A percentile compares a stretch with the other conserved stretches of the same genome.
Conservation (phyloP, 768 basidiomycete genomes). For the Cubamyces lactineus region DNA sequence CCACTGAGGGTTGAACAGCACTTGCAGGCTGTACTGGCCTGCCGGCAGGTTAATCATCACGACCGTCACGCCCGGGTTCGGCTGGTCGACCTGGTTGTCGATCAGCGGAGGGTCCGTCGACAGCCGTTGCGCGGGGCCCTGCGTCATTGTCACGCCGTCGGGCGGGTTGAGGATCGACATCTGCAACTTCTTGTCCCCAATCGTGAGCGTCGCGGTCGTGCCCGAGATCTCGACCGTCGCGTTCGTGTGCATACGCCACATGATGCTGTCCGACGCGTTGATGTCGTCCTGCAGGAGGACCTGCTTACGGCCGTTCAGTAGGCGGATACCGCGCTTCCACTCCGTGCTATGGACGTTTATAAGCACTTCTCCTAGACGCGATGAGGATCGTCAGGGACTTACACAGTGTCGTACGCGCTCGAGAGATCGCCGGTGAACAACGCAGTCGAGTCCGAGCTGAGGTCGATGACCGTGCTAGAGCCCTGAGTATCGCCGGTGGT, state of each 20-base stretch:
- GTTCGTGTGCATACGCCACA: conserved; percentile 98
- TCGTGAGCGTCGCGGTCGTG: conserved; percentile 71
- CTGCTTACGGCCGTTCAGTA: conserved; percentile 83
- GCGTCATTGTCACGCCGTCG: conserved; percentile 65
- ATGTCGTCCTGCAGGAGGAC: conserved; percentile 95
- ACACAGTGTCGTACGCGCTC: conserved; percentile 76
- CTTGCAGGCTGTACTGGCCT: conserved; percentile 77
- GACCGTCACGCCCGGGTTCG: conserved; percentile 80
- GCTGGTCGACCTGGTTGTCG: conserved; percentile 60
- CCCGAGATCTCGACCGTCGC: conserved; percentile 72
- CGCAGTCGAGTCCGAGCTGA: conserved; percentile 71
- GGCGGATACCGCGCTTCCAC: conserved; percentile 82
- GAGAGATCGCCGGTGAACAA: conserved; percentile 81
- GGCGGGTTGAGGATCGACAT: conserved; percentile 72
- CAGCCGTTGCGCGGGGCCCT: conserved; percentile 56
- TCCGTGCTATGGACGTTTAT: conserved; percentile 50
- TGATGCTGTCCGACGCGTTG: conserved; percentile 53
- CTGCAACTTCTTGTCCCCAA: conserved; percentile 68
- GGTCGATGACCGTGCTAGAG: conserved; percentile 76
- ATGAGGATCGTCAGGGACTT: conserved; percentile 35
- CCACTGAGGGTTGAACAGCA: conserved; percentile 97
- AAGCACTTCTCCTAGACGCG: conserved; percentile 13
- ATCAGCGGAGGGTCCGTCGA: conserved; percentile 66
- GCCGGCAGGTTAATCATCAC: conserved; percentile 67
- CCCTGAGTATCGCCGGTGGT: conserved; percentile 66